Evolutionary conservation across 768 basidiomycete genomes (phyloP).

Genomic region (Leucosporidium creatinivorum): DNA sequence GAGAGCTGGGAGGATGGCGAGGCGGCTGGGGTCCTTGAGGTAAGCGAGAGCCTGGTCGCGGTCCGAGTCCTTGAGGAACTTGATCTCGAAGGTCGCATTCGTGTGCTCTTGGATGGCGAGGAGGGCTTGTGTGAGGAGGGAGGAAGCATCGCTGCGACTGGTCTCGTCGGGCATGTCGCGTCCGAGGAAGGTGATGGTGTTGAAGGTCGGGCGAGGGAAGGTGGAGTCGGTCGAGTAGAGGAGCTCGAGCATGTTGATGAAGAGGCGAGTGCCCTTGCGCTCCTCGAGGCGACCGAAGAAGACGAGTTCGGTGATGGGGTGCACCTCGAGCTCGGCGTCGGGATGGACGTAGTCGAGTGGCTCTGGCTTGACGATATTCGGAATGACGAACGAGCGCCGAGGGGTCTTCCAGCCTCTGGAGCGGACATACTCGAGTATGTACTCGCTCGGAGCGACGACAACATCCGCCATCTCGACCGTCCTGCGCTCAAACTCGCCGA

Average conservation of each 20-base stretch:
- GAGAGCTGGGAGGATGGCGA: conserved; percentile 32
- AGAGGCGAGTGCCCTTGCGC: conserved; percentile 25
- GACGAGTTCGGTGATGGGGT: conserved; percentile 25
- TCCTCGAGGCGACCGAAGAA: conserved; percentile 34
- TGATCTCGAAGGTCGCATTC: conserved; percentile 17
- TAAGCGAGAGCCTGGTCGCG: conserved; percentile 27
- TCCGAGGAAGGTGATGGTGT: conserved; percentile 24
- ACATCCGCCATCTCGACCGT: conserved; percentile 28
- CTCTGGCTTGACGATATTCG: conserved; percentile 17
- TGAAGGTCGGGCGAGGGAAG: not conserved
- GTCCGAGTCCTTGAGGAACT: conserved; percentile 15
- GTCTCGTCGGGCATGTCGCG: conserved; percentile 26
- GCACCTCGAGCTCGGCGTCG: not conserved
- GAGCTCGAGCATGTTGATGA: conserved; percentile 18
- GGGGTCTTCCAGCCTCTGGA: conserved; percentile 22
- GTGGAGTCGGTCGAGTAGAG: conserved; percentile 1
- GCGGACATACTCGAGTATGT: conserved; percentile 27
- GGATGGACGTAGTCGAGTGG: too few species aligned
- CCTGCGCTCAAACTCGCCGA: conserved; percentile 24
- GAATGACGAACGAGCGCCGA: conserved; percentile 16
- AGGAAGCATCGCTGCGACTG: conserved; percentile 16
- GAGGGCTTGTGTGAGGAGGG: conserved; percentile 16
- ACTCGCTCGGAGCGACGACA: conserved; percentile 30
- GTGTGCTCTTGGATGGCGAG: conserved; percentile 21
- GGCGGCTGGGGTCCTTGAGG: conserved; percentile 14